phyloP scores from a whole-genome alignment of 441 rosid species.

The Iberis amara region DNA sequence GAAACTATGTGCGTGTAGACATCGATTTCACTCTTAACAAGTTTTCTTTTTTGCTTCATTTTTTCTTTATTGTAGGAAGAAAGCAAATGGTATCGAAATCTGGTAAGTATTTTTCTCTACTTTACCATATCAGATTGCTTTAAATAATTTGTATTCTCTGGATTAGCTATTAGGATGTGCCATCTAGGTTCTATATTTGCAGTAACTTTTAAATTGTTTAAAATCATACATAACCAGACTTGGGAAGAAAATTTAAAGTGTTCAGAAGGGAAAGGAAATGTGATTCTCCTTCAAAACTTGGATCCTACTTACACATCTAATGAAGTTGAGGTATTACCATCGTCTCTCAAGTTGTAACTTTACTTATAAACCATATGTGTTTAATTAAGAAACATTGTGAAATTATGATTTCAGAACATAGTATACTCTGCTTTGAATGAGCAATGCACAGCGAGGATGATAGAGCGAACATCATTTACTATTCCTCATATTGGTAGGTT shows the following conservation, averaged over 20 bases:
- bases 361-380: too few species aligned
- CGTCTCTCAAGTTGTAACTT: not conserved
- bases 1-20: not conserved
- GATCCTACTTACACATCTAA: slow-evolving; percentile 55
- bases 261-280: slow-evolving; percentile 42
- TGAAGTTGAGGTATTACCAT: slow-evolving; percentile 57
- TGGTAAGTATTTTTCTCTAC: slow-evolving; percentile 40
- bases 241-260: slow-evolving; percentile 50
- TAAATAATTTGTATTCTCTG: too few species aligned
- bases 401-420: slow-evolving; percentile 43
- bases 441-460: slow-evolving; percentile 55
- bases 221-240: slow-evolving; percentile 35
- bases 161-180: too few species aligned
- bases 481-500: slow-evolving; percentile 48
- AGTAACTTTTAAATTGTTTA: slow-evolving; percentile 21
- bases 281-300: slow-evolving; percentile 64
- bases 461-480: slow-evolving; percentile 40
- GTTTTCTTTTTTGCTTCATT: slow-evolving; percentile 8
- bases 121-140: slow-evolving; percentile 4
- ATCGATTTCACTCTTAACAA: slow-evolving; percentile 19
- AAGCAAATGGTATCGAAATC: slow-evolving; percentile 52
- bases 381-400: not conserved
- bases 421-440: slow-evolving; percentile 49
- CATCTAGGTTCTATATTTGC: not conserved
- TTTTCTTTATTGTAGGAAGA: slow-evolving; percentile 45